Evolutionary conservation across 441 rosid species (phyloP).

Genomic region (Mallotus japonicus): DNA sequence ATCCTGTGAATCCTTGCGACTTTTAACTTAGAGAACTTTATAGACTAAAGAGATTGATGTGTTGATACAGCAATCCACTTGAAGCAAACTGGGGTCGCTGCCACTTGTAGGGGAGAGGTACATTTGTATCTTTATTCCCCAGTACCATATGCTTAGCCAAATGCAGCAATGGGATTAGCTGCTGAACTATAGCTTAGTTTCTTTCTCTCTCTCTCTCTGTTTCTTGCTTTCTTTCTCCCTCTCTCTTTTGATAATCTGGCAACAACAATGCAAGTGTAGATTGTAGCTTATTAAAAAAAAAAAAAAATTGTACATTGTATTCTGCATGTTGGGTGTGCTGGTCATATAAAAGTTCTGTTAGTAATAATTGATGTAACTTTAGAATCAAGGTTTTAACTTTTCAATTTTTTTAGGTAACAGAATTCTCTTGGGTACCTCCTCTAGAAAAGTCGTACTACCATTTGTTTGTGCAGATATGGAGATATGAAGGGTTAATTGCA

Average conservation of each 20-base stretch:
- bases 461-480: background rate
- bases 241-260: too few relatives aligned
- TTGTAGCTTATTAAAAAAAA: background rate
- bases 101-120: background rate
- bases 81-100: background rate
- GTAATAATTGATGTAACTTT: background rate
- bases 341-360: background rate
- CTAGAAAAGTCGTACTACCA: too few relatives aligned
- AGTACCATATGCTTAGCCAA: background rate
- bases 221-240: too few relatives aligned
- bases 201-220: background rate
- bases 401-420: background rate
- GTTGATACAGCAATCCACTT: conserved; percentile 1
- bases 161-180: background rate
- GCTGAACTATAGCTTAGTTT: background rate
- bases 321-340: background rate
- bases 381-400: background rate
- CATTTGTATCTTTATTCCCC: background rate
- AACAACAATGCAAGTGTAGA: background rate
- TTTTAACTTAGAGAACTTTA: background rate
- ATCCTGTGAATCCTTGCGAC: background rate
- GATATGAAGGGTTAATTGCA: background rate
- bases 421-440: too few relatives aligned
- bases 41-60: background rate
- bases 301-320: background rate